Base-by-base conservation (phyloP, 2,329 filamentous ascomycete species). In the Cercospora beticola region DNA sequence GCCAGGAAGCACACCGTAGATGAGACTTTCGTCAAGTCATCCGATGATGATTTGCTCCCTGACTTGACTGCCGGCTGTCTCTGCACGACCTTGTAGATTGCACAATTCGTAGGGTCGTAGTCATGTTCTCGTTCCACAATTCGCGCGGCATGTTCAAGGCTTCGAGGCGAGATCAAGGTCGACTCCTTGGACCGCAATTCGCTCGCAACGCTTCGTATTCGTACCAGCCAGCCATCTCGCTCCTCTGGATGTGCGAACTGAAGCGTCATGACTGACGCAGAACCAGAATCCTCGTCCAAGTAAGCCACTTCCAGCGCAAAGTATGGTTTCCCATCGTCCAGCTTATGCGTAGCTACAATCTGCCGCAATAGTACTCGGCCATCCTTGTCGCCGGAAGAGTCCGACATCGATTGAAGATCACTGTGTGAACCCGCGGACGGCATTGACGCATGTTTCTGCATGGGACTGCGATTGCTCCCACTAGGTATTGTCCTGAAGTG, bases 281-380 rank as follows among this genome's bases (percentile, higher is more conserved):
- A 86, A 70, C 86, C 84, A 8, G 83, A 84, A 49, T 89, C 86
- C 69, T 91, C 89, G 73, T 92, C 89, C 65, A 91, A 78, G 74
- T 89, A 89, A 64, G 88, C 88, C 8, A 92, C 84, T 74, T 92
- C 89, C 43, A 91, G 85, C 21, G 87, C 88, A 73, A 89, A 89
- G 71, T 88, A 88, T 1, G 88, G 87, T 62, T 87, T 84, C 18
- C 88, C 88, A 75, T 91, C 89, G 71, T 91, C 90, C 52, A 90
- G 80, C 71, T 86, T 86, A 76, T 90, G 89, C 9, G 89, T 86
- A 0, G 89, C 88, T 61, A 92, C 86, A 66, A 92, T 86, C 67
- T 90, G 88, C 64, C 88, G 85, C 66, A 92, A 79, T 2, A 87
- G 84, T 56, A 90, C 88, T 33, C 86, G 85, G 18, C 84, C 80